Base-by-base conservation (phyloP, 495 filamentous ascomycete species). In the Neurospora tetraspora region DNA sequence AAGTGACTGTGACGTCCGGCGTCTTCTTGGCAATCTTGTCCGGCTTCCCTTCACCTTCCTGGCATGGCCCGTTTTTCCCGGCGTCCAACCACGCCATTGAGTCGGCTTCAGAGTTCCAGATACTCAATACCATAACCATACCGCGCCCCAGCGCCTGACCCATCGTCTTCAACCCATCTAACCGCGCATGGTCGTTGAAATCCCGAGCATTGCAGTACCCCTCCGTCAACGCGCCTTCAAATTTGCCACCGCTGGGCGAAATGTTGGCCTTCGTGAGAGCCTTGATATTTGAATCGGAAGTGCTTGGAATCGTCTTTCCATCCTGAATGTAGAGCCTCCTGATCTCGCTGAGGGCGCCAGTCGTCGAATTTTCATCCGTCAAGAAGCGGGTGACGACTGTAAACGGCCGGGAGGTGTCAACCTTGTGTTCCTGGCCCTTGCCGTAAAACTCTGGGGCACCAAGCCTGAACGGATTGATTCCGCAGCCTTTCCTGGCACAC, bases 321-420 rank as follows among this genome's bases (percentile, higher is more conserved):
- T 85, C 78, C 77, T 91, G 90, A 20, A 90, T 79, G 80, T 92
- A 93, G 16, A 88, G 69, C 5, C 91, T 84, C 14, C 83, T 81
- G 78, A 92, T 91, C 77, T 89, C 85, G 59, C 69, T 78, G 31
- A 92, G 81, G 5, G 78, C 76, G 16, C 88, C 88, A n/a, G 77
- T 72, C 65, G 86, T 81, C 69, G 81, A 82, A 42, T 80, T 77
- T 70, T 85, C 84, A 72, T 79, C 81, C 38, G 88, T 88, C 7
- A 87, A 74, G 81, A 92, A 92, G 77, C 91, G 89, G 3, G 90
- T 92, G 34, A 91, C 86, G 45, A 92, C 89, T 1, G 89, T 92
- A 76, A 92, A 89, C 6, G 83, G 82, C 59, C 81, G 80, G 20
- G 76, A 83, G 5, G 90, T 91, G 81, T 93, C 88, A 39, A 93